Evolutionary conservation across 1,284 basidiomycete genomes (phyloP), one percentile per base, ranked within the genome.

Genomic region (Tylopilus sp.): DNA sequence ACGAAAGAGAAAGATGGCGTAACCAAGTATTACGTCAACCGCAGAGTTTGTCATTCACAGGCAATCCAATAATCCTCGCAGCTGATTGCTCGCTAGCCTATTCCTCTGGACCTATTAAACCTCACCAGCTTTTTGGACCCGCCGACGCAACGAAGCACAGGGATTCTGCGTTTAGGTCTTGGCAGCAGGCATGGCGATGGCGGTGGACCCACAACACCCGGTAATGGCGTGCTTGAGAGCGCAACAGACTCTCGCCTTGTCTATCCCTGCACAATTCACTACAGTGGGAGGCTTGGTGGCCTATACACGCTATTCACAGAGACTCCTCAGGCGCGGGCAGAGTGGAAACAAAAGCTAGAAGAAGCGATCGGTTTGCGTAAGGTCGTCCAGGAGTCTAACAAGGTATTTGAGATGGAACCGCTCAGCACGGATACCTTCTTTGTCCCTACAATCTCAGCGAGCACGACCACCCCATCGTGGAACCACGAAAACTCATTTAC

Each of bases 311-410:
- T 98, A 6, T 98, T 89, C 68, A 87, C 92, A 1, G 92, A 97
- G 52, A 82, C 85, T 1, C 73, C 79, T 8, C 76, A 81, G n/a
- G 77, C 78, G 3, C 81, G 95, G 2, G 65, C 73, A 13, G 90
- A 94, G 52, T 99, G 97, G 97, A 87, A 89, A 63, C 75, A 83
- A 59, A 94, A 92, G 70, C 71, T 98, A 11, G 84, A 92, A 52
- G 91, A 96, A 67, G 93, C 93, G 8, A 81, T 92, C 46, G 89
- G 86, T 5, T 65, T 97, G 54, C 82, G 94, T 30, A 81, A 81
- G 59, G 87, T 89, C 28, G 89, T 96, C 34, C 89, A 95, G 60
- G 94, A 97, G 57, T 86, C 85, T 28, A 93, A 92, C 69, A 93
- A 92, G 72, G 92, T 92, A 28, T 94, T 96, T 59, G 92, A 94